These are phyloP conservation scores for Xylariaceae sp. DNA, from an alignment of 2,329 filamentous ascomycete genomes.

Conservation along the genomic window DNA sequence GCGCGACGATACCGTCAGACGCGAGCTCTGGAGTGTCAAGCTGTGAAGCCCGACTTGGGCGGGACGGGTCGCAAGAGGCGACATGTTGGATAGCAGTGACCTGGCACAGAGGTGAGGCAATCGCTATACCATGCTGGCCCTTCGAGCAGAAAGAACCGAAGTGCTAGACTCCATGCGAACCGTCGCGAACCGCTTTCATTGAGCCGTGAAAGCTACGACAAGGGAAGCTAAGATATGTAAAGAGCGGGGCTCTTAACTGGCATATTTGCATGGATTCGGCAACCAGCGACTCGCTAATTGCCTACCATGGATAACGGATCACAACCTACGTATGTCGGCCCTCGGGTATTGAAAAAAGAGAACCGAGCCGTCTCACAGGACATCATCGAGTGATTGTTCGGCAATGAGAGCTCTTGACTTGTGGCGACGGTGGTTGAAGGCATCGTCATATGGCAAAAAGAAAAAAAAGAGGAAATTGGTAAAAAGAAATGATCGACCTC, in stretches of 20 bases:
- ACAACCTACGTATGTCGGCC: no score
- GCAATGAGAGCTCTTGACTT: no score
- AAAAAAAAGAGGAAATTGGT: no score
- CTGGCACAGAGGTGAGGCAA: slow-evolving; percentile 2
- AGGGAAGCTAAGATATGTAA: neutral
- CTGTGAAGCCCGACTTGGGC: slow-evolving; percentile 22
- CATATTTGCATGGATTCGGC: neutral
- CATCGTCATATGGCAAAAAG: no score
- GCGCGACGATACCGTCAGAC: slow-evolving; percentile 15
- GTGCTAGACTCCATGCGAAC: neutral
- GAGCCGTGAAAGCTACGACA: neutral
- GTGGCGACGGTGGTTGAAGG: no score
- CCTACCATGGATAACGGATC: no score
- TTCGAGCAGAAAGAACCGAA: neutral
- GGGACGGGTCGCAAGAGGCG: slow-evolving; percentile 23
- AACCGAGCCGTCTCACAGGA: no score
- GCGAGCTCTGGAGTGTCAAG: slow-evolving; percentile 13
- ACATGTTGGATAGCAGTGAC: slow-evolving; percentile 22
- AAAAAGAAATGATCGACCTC: neutral
- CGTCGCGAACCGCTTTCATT: neutral
- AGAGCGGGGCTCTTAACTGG: neutral
- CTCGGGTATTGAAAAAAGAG: no score
- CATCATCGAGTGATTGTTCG: no score
- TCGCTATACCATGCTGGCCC: slow-evolving; percentile 15
- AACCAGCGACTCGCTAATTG: no score